Percentiles rank a stretch among this genome's conserved stretches.
These are phyloP conservation scores for Metarhizium guizhouense DNA, from an alignment of 2,329 filamentous ascomycete species.

Conservation along the genomic window DNA sequence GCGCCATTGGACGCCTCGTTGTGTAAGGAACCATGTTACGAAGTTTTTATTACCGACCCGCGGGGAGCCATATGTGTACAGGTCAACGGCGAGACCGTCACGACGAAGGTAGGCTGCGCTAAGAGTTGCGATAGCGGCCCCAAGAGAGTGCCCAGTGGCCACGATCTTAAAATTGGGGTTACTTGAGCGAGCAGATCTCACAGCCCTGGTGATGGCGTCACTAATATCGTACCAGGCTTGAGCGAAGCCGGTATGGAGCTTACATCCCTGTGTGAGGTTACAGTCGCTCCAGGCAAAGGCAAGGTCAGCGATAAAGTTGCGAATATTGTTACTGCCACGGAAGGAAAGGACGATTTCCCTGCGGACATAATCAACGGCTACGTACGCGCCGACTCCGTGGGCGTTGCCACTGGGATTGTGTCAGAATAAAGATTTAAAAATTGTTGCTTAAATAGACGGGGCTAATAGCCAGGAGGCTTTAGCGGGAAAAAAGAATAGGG, in stretches of 20 bases:
- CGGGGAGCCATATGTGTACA: too few relatives aligned
- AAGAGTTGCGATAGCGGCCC: too few relatives aligned
- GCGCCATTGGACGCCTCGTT: too few relatives aligned
- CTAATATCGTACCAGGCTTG: slow-evolving; percentile 47
- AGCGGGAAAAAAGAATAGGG: slow-evolving; percentile 2
- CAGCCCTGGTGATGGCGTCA: slow-evolving; percentile 2
- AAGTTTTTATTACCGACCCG: too few relatives aligned
- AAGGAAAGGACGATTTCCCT: slow-evolving; percentile 50
- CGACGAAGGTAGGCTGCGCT: too few relatives aligned
- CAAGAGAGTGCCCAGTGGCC: too few relatives aligned
- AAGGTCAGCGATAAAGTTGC: slow-evolving; percentile 54
- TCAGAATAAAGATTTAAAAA: slow-evolving; percentile 12
- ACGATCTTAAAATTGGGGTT: too few relatives aligned
- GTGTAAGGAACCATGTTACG: too few relatives aligned
- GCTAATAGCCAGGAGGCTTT: too few relatives aligned
- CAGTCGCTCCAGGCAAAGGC: slow-evolving; percentile 21
- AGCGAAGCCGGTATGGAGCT: slow-evolving; percentile 49
- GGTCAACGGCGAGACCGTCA: too few relatives aligned
- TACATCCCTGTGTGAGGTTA: slow-evolving; percentile 31
- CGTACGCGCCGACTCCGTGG: slow-evolving; percentile 40
- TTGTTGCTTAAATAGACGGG: neutral
- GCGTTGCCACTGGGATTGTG: slow-evolving; percentile 24
- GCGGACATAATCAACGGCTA: slow-evolving; percentile 40
- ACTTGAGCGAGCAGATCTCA: too few relatives aligned
- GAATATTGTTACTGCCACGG: slow-evolving; percentile 48